A percentile compares a stretch with the other conserved stretches of the same genome.
Conservation (phyloP, 305 asterid species). For the Solanum hybrid region DNA sequence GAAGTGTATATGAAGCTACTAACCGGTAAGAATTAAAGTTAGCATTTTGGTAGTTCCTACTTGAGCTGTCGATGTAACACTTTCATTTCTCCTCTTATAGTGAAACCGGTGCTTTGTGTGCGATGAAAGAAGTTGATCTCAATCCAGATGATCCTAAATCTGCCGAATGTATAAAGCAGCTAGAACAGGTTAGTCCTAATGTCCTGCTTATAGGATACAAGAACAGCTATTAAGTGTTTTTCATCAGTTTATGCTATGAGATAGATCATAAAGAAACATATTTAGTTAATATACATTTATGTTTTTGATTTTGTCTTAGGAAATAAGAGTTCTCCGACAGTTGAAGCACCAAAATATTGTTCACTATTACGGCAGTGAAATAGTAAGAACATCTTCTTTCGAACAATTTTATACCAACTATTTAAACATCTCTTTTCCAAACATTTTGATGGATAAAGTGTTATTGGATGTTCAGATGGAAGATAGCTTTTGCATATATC, state of each 20-base stretch:
- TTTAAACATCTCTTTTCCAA: neutral
- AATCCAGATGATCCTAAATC: constrained; percentile 60
- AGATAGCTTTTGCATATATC: constrained; percentile 77
- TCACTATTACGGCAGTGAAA: constrained; percentile 69
- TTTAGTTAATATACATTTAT: neutral
- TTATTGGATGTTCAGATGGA: constrained; percentile 41
- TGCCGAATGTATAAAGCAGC: constrained; percentile 59
- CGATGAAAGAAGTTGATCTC: constrained; percentile 77
- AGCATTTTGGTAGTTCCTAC: neutral
- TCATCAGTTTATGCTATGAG: neutral
- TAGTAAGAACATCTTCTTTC: constrained; percentile 30
- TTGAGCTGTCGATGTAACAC: neutral
- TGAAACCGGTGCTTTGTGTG: constrained; percentile 84
- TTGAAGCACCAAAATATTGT: constrained; percentile 79
- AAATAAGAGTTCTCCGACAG: constrained; percentile 62
- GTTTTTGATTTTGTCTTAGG: constrained; percentile 28
- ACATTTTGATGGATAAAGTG: constrained; percentile 10
- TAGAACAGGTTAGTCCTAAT: constrained; percentile 60
- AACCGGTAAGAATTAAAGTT: constrained; percentile 35
- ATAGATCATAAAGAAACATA: neutral
- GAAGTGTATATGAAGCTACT: constrained; percentile 78
- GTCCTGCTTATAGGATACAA: neutral
- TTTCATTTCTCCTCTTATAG: constrained; percentile 21
- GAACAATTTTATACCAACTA: neutral
- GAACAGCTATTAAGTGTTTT: neutral